phyloP scores from a whole-genome alignment of 1,284 basidiomycete species.

The Boletellus deceptivus region DNA sequence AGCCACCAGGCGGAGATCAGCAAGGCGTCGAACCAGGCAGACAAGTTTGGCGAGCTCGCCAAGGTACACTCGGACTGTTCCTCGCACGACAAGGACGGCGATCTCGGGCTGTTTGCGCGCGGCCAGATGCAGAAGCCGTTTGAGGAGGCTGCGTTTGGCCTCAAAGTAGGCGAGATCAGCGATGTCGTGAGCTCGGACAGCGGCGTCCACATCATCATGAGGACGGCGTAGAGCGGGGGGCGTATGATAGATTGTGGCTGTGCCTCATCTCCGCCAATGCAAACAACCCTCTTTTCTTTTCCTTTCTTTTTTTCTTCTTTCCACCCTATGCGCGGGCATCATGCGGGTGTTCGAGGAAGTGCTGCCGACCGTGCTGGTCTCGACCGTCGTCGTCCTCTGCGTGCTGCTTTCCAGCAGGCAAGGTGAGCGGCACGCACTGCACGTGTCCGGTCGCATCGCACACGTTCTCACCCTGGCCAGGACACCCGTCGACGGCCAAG shows the following conservation, averaged over 20 bases:
- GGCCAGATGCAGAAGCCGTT: slow-evolving; percentile 99
- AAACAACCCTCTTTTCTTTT: too few relatives aligned
- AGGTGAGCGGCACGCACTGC: too few relatives aligned
- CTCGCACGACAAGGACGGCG: slow-evolving; percentile 76
- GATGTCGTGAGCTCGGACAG: slow-evolving; percentile 89
- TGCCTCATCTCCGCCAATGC: too few relatives aligned
- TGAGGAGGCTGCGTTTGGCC: slow-evolving; percentile 85
- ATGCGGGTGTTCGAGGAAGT: not conserved
- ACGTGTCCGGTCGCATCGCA: not conserved
- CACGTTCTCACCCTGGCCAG: not conserved
- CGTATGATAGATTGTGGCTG: not conserved
- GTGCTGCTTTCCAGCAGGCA: slow-evolving; percentile 10
- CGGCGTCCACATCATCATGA: slow-evolving; percentile 93
- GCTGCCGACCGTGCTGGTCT: not conserved
- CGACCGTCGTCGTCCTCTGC: slow-evolving; percentile 6
- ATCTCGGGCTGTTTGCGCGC: slow-evolving; percentile 82
- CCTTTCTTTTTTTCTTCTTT: too few relatives aligned
- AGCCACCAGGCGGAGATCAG: slow-evolving; percentile 62
- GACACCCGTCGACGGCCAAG: not conserved
- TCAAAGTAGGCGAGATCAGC: slow-evolving; percentile 84
- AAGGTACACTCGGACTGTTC: slow-evolving; percentile 82
- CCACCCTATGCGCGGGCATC: not conserved
- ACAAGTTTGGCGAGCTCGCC: slow-evolving; percentile 78
- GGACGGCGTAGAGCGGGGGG: slow-evolving; percentile 63
- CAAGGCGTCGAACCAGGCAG: slow-evolving; percentile 41